Evolutionary conservation across 306 rosid species (phyloP).

Genomic region (Urtica urens): DNA sequence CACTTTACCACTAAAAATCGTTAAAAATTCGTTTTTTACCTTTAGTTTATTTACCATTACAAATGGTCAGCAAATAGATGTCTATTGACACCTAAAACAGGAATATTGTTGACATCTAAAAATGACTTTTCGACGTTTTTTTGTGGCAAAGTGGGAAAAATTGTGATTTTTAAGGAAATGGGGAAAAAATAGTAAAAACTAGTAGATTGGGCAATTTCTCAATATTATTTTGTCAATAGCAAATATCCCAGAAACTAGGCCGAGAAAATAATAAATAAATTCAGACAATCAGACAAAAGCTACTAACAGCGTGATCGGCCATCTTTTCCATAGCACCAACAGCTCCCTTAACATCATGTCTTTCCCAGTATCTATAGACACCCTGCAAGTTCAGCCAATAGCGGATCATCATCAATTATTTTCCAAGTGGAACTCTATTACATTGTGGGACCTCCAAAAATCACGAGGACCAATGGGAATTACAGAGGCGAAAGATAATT

Average conservation of each 20-base stretch:
- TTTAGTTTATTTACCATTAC: too few relatives aligned
- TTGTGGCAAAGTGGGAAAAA: too few relatives aligned
- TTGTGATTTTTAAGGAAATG: too few relatives aligned
- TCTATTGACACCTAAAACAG: too few relatives aligned
- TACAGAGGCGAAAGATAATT: not conserved
- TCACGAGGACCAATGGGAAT: not conserved
- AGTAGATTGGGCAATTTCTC: too few relatives aligned
- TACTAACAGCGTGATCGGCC: conserved; percentile 84
- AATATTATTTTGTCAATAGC: not conserved
- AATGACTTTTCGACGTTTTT: too few relatives aligned
- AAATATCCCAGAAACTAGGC: conserved; percentile 5
- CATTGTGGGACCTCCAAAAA: not conserved
- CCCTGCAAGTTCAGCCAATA: conserved; percentile 41
- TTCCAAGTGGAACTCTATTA: not conserved
- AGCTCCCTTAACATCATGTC: conserved; percentile 80
- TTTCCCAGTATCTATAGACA: conserved; percentile 82
- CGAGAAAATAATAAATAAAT: not conserved
- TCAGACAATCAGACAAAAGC: conserved; percentile 9
- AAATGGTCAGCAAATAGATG: too few relatives aligned
- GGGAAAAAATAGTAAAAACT: too few relatives aligned
- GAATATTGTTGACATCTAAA: too few relatives aligned
- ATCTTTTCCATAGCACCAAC: conserved; percentile 79
- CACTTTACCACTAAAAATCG: too few relatives aligned
- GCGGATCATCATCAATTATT: conserved; percentile 5
- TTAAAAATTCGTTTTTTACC: too few relatives aligned